phyloP scores from a whole-genome alignment of 192 early-diverging fungal genomes.

The Backusella liffmaniae region DNA sequence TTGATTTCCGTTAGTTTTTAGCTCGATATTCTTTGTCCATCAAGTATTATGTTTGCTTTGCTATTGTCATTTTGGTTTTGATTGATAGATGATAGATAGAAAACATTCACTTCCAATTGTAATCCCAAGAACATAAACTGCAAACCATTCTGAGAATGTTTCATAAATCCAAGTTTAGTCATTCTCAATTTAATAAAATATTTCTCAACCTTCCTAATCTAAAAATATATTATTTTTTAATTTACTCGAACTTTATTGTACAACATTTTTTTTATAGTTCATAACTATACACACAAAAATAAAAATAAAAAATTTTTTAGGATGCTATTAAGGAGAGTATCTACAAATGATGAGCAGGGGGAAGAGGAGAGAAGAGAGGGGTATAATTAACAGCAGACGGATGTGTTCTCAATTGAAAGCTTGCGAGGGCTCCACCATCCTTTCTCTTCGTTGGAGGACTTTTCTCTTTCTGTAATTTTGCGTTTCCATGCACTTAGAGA shows the following conservation, averaged over 20 bases:
- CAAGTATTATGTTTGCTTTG: neutral
- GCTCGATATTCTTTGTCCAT: neutral
- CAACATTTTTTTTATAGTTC: conserved; percentile 1
- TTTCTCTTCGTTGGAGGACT: neutral
- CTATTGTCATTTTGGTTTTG: neutral
- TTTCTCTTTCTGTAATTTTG: neutral
- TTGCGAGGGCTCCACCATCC: conserved; percentile 7
- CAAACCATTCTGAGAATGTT: neutral
- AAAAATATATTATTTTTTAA: conserved; percentile 10
- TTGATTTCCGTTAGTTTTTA: neutral
- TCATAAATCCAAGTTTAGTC: conserved; percentile 1
- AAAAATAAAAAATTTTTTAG: neutral
- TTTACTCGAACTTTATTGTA: conserved; percentile 9
- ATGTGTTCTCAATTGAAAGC: conserved; percentile 1
- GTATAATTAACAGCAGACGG: conserved; percentile 5
- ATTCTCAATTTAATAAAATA: conserved; percentile 2
- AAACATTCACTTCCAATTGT: neutral
- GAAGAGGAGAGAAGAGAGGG: neutral
- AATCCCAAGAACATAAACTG: neutral
- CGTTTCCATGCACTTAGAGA: conserved; percentile 5
- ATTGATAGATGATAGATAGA: neutral
- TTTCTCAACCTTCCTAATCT: neutral
- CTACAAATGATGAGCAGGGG: conserved; percentile 8
- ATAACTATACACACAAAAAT: neutral
- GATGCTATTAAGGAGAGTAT: neutral